Evolutionary conservation across 495 filamentous ascomycete species (phyloP).

Genomic region (Schizothecium vesticola): DNA sequence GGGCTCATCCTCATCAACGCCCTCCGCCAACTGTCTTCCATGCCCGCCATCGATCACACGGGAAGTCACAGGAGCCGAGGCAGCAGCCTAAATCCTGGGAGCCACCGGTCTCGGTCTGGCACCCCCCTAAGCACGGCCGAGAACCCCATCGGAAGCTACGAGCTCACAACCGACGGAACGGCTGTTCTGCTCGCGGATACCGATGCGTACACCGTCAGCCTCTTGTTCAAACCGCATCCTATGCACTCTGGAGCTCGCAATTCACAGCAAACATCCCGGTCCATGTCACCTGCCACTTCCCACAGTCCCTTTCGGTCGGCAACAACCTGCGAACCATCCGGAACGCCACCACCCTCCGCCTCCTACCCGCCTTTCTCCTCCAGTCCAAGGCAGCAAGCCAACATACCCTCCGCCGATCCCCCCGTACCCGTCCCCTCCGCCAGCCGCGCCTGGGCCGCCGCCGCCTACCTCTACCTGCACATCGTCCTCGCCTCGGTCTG

Average conservation of each 20-base stretch:
- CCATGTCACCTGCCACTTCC: neutral
- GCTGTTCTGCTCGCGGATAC: slow-evolving; percentile 14
- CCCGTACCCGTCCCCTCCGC: slow-evolving; percentile 13
- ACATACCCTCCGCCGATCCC: slow-evolving; percentile 2
- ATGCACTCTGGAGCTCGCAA: neutral
- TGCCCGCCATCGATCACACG: neutral
- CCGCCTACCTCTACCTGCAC: slow-evolving; percentile 23
- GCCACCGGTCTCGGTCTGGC: neutral
- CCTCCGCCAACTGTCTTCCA: slow-evolving; percentile 13
- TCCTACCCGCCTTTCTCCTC: neutral
- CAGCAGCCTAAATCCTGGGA: neutral
- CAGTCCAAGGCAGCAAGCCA: neutral
- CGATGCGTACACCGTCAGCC: slow-evolving; percentile 17
- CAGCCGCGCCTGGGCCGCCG: slow-evolving; percentile 22
- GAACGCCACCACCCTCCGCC: neutral
- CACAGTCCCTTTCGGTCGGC: neutral
- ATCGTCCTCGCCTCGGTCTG: slow-evolving; percentile 12
- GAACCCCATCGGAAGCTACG: neutral
- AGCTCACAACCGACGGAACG: neutral
- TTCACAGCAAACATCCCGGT: neutral
- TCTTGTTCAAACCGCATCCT: slow-evolving; percentile 18
- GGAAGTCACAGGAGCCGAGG: neutral
- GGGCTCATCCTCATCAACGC: slow-evolving; percentile 19
- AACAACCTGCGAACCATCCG: neutral
- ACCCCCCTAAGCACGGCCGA: neutral